Evolutionary conservation across 768 basidiomycete genomes (phyloP).

Genomic region (Pulveroboletus sp.): DNA sequence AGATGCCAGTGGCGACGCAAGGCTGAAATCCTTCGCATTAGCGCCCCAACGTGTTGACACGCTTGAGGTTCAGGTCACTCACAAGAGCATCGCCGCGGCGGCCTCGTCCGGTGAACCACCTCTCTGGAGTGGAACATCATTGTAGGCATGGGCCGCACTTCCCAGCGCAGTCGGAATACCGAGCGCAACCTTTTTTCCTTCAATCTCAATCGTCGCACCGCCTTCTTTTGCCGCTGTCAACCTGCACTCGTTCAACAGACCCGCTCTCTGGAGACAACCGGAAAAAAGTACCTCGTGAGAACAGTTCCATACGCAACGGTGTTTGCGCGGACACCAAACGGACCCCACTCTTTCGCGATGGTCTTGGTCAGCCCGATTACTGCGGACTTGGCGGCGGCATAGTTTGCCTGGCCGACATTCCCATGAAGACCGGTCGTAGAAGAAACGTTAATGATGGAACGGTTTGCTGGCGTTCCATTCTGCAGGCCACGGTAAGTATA

Average conservation of each 20-base stretch:
- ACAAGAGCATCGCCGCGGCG: conserved; percentile 75
- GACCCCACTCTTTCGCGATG: conserved; percentile 85
- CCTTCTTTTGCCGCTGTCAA: conserved; percentile 79
- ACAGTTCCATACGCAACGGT: conserved; percentile 77
- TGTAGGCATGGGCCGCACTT: conserved; percentile 37
- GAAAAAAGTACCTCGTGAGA: conserved; percentile 57
- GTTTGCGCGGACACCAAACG: conserved; percentile 79
- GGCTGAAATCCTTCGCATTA: conserved; percentile 39
- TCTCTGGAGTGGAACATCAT: conserved; percentile 62
- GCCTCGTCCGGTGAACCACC: conserved; percentile 74
- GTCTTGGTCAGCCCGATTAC: conserved; percentile 83
- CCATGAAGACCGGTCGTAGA: conserved; percentile 83
- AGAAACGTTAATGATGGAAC: conserved; percentile 79
- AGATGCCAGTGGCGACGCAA: conserved; percentile 74
- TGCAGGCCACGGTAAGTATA: conserved; percentile 21
- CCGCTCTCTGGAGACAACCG: not conserved
- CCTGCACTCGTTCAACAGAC: conserved; percentile 33
- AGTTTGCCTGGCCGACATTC: conserved; percentile 84
- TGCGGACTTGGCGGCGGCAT: conserved; percentile 76
- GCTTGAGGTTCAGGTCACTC: conserved; percentile 29
- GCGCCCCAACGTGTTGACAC: not conserved
- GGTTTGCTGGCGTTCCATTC: conserved; percentile 58
- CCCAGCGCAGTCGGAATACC: conserved; percentile 65
- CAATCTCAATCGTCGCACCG: conserved; percentile 72
- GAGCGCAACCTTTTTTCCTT: conserved; percentile 80